Evolutionary conservation across 768 basidiomycete species (phyloP).

Genomic region (Auriculariales sp.): DNA sequence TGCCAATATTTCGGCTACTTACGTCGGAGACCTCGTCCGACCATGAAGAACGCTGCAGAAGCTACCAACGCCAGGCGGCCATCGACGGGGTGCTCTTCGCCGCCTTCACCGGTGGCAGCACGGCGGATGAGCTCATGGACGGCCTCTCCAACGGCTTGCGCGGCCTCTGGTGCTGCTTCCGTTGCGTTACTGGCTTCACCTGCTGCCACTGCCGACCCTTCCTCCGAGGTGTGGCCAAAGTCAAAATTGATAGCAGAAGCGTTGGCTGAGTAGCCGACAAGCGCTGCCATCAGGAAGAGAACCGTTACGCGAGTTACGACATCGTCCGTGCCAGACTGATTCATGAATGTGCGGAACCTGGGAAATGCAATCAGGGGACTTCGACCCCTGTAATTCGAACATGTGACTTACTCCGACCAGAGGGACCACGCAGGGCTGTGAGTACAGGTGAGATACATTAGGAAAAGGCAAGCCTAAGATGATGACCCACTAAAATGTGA

Average conservation of each 20-base stretch:
- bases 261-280: conserved; percentile 20
- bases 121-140: too few relatives aligned
- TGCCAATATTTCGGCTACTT: too few relatives aligned
- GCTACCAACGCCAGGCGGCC: neutral
- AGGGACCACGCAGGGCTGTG: conserved; percentile 17
- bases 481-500: conserved; percentile 8
- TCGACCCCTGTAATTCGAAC: neutral
- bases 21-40: conserved; percentile 3
- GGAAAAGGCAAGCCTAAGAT: conserved; percentile 5
- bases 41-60: conserved; percentile 8
- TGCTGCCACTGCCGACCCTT: neutral
- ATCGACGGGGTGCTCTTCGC: neutral
- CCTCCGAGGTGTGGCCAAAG: too few relatives aligned
- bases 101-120: neutral
- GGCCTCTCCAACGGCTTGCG: too few relatives aligned
- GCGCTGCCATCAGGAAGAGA: conserved; percentile 16
- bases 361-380: neutral
- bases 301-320: conserved; percentile 17
- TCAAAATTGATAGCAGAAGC: conserved; percentile 16
- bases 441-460: conserved; percentile 11
- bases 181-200: too few relatives aligned
- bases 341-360: conserved; percentile 16
- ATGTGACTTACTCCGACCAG: conserved; percentile 14
- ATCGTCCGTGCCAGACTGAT: conserved; percentile 19
- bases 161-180: too few relatives aligned